A percentile compares a stretch with the other conserved stretches of the same genome.
Conservation (phyloP, 768 basidiomycete species). For the Phylloporus sp. region DNA sequence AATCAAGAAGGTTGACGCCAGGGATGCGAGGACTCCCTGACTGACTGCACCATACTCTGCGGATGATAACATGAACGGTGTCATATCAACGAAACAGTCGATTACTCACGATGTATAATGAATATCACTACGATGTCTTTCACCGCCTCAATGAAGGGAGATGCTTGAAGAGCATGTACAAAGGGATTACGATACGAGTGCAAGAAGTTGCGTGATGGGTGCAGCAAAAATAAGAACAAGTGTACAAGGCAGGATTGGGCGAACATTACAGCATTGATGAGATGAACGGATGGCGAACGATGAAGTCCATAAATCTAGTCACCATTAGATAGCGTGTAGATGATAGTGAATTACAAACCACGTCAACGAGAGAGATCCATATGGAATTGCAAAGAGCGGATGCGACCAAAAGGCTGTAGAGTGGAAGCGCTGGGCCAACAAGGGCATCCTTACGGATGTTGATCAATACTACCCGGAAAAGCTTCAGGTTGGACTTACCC, state of each 20-base stretch:
- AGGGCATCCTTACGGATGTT: slow-evolving; percentile 17
- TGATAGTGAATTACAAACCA: slow-evolving; percentile 15
- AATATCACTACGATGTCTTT: slow-evolving; percentile 17
- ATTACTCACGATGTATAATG: slow-evolving; percentile 24
- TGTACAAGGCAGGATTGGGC: slow-evolving; percentile 18
- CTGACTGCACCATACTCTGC: slow-evolving; percentile 30
- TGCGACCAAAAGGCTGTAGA: slow-evolving; percentile 13
- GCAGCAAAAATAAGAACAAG: slow-evolving; percentile 10
- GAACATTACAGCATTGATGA: slow-evolving; percentile 24
- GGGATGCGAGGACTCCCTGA: slow-evolving; percentile 16
- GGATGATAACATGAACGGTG: not conserved
- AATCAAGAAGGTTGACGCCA: slow-evolving; percentile 8
- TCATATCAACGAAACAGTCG: not conserved
- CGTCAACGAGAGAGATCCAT: slow-evolving; percentile 19
- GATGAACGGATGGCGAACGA: slow-evolving; percentile 12
- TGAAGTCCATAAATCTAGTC: slow-evolving; percentile 23
- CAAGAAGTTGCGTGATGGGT: slow-evolving; percentile 2
- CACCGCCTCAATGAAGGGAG: slow-evolving; percentile 14
- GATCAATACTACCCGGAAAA: not conserved
- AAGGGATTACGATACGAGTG: slow-evolving; percentile 5
- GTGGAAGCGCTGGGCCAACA: slow-evolving; percentile 4
- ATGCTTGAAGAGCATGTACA: slow-evolving; percentile 5
- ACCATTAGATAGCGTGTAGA: not conserved
- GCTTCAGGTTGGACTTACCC: slow-evolving; percentile 14
- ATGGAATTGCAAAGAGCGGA: slow-evolving; percentile 20